Base-by-base conservation (phyloP, 1,139 yeast species). In the Kodamaea suecica region DNA sequence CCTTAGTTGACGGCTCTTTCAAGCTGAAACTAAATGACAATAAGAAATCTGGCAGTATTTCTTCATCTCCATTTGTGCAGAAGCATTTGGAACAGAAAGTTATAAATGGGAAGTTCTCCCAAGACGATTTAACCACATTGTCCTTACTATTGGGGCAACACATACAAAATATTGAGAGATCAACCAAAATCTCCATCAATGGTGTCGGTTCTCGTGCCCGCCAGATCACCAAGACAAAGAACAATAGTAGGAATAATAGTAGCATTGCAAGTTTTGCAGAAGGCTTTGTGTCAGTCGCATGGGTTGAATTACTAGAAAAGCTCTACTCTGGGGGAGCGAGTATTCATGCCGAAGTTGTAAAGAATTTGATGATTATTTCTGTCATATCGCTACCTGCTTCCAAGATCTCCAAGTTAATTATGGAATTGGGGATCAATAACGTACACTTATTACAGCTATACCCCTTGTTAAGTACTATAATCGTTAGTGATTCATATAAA, bases 241-340 rank as follows among this genome's bases (percentile, higher is more conserved):
- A 44, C n/a, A n/a, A n/a, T n/a, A n/a, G n/a, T 27, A 52, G 49
- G 32, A 48, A 45, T 17, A 40, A 38, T 20, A 34, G 44, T n/a
- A 50, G 43, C 29, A 5, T 25, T 11, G 17, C 10, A 5, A 14
- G 7, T 7, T 79, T 82, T 56, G 70, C 80, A 1, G 80, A 75
- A 37, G 53, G 49, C 24, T 83, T 82, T 53, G 76, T 80, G 1
- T 63, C 63, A 14, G 48, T 57, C 1, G 57, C 65, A 10, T 82
- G 87, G 87, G 58, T 80, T 13, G 80, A 77, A 42, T 54, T 59
- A 11, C 50, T 83, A 32, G 90, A 83, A 47, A 62, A 61, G 24
- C 52, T 77, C 35, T 81, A 76, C 55, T 69, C 71, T 6, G 71
- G 69, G 34, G 87, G 86, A 3, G 62, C 60, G 16, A 77, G 84